Evolutionary conservation across 1,284 basidiomycete species (phyloP), one percentile per base, ranked within the genome.

Genomic region (Earliella scabrosa): DNA sequence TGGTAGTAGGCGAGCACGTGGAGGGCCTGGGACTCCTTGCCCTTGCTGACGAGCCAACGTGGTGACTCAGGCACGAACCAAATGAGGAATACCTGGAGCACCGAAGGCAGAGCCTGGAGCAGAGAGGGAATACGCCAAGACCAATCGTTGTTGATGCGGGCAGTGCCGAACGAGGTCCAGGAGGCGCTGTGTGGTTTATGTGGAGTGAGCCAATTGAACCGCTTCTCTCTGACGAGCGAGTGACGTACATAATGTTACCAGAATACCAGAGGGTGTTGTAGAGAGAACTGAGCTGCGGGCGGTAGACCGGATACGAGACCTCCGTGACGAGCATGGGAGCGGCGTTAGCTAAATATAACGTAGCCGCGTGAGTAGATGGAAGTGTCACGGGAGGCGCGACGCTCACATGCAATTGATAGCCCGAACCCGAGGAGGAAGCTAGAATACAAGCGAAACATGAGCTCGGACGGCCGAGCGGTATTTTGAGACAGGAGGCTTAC

Each of bases 261-360:
- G 86, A 83, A 65, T 89, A 89, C 88, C 88, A 92, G 48, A 90
- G 82, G n/a, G 87, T 86, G 75, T 92, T 91, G 76, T 90, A 92
- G 36, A 83, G 73, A 2, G 87, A 85, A 4, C 87, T 91, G 43
- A 91, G 71, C 4, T 82, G 82, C 2, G 85, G 88, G 58, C 92
- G 88, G 71, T 93, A 86, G 0, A 81, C 75, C 3, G 91, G 92
- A 70, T 92, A 92, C 0, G 90, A 79, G 23, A 93, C 74, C 69
- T 93, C 92, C 36, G 88, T 86, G 50, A 92, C 84, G 71, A 92
- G 73, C 77, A 91, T 80, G 11, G 88, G 88, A 3, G 88, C 87
- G 38, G 89, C 82, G 60, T 82, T 85, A n/a, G 81, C 82, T 79
- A 66, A n/a, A 67, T 41, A 41, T 36, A 20, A 20, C 26, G 32